These are phyloP conservation scores for Diacronema lutheri DNA, from an alignment of 78 protist genomes.

Conservation along the genomic window DNA sequence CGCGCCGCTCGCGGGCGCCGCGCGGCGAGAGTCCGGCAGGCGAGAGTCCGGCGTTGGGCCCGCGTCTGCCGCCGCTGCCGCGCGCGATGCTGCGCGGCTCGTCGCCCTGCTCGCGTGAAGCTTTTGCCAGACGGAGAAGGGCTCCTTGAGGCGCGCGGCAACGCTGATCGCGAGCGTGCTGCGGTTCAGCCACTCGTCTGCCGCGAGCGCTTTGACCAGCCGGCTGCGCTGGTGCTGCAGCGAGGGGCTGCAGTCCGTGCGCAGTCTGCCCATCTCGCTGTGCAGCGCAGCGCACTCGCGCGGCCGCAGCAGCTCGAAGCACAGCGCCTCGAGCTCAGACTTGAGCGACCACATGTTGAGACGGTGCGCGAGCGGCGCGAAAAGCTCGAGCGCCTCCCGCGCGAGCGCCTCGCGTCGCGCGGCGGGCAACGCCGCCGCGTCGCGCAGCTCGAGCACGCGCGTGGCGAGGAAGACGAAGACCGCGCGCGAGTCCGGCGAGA, in stretches of 20 bases:
- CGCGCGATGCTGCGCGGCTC: too few species aligned
- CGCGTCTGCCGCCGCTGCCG: too few species aligned
- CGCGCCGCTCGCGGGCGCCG: background rate
- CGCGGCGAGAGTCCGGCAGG: too few species aligned
- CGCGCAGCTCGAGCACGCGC: too few species aligned
- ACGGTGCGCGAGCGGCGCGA: conserved; percentile 29
- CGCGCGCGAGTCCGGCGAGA: too few species aligned
- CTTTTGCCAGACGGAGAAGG: background rate
- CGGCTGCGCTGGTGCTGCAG: background rate
- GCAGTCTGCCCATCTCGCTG: background rate
- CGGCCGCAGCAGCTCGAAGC: background rate
- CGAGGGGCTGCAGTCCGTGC: background rate
- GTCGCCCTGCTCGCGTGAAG: background rate
- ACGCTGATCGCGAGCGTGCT: background rate
- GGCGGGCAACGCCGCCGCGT: too few species aligned
- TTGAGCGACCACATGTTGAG: background rate
- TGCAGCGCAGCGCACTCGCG: background rate
- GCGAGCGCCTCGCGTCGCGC: background rate
- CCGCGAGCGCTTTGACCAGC: background rate
- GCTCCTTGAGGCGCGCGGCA: background rate
- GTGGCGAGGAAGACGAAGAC: too few species aligned
- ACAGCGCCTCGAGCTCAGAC: background rate
- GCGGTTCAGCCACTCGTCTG: background rate
- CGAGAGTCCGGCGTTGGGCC: too few species aligned
- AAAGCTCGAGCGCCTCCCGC: conserved; percentile 25